Evolutionary conservation across 2,329 filamentous ascomycete species (phyloP), one percentile per base, ranked within the genome.

Genomic region (Exophiala oligosperma): DNA sequence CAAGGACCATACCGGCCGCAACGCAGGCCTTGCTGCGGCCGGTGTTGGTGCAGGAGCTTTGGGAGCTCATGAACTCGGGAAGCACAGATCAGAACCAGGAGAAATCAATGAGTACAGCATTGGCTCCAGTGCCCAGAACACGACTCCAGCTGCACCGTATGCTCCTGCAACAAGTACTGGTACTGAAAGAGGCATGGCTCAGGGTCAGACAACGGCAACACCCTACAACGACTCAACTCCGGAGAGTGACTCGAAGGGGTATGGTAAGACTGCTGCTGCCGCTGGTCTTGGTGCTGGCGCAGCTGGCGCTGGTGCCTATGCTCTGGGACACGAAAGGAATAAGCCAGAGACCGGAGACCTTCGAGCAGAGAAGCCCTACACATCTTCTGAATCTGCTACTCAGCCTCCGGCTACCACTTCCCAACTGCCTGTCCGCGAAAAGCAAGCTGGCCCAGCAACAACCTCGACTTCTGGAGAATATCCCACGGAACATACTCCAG

Each of bases 21-120:
- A 59, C 51, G 43, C 26, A n/a, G 59, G 48, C 12, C 28, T 64
- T 9, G 59, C 59, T 8, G 52, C 54, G 14, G 60, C 56, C 1
- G 62, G 59, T 32, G 24, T 52, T 23, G 64, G 57, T 44, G 62
- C 60, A 21, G 62, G 51, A 40, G 57, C 53, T 43, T 6, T 49
- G n/a, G 55, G 51, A 12, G 49, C 54, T 12, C 49, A 57, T 56
- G 57, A 59, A 24, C 51, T 59, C 29, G 48, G 50, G 4, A 48
- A 51, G 21, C 46, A 35, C 40, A 49, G 40, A 49, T n/a, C 46
- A 38, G n/a, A 14, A 23, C 35, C 49, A 28, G 23, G 23, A n/a
- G 21, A 23, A 37, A 28, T 24, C 12, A 29, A 38, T 14, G 35
- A 52, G 24, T 40, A 52, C n/a, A 43, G 9, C 40, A 43, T 17